phyloP scores from a whole-genome alignment of 2,329 filamentous ascomycete genomes.

The Pseudopyrenochaeta lycopersici region DNA sequence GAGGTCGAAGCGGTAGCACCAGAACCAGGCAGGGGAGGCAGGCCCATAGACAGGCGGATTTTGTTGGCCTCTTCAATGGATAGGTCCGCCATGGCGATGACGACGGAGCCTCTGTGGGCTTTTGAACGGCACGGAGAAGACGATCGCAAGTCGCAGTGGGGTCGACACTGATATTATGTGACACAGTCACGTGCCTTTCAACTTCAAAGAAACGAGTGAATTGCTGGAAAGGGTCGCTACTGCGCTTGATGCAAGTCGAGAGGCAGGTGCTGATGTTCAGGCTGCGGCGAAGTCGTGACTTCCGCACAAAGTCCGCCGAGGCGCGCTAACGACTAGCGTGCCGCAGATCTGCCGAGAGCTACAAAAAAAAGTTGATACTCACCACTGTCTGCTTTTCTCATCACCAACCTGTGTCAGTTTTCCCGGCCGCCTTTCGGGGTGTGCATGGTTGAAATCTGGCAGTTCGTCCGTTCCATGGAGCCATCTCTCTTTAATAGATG shows the following conservation, averaged over 20 bases:
- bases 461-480: slow-evolving; percentile 81
- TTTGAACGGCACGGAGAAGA: background rate
- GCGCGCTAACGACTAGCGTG: slow-evolving; percentile 24
- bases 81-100: slow-evolving; percentile 41
- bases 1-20: slow-evolving; percentile 63
- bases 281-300: slow-evolving; percentile 7
- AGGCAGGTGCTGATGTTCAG: background rate
- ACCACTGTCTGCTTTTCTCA: slow-evolving; percentile 46
- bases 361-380: slow-evolving; percentile 39
- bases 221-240: background rate
- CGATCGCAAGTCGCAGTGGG: background rate
- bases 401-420: slow-evolving; percentile 83
- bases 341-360: slow-evolving; percentile 20
- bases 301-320: slow-evolving; percentile 23
- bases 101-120: background rate
- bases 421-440: slow-evolving; percentile 68
- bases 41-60: slow-evolving; percentile 85
- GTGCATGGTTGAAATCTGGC: slow-evolving; percentile 79
- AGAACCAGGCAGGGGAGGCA: slow-evolving; percentile 88
- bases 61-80: slow-evolving; percentile 91
- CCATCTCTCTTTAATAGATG: slow-evolving; percentile 77
- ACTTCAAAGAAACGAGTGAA: background rate
- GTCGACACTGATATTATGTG: background rate
- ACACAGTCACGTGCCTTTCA: background rate
- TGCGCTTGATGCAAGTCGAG: background rate